Conservation (phyloP, 2,329 filamentous ascomycete species). For the Arthrobotrys conoides region DNA sequence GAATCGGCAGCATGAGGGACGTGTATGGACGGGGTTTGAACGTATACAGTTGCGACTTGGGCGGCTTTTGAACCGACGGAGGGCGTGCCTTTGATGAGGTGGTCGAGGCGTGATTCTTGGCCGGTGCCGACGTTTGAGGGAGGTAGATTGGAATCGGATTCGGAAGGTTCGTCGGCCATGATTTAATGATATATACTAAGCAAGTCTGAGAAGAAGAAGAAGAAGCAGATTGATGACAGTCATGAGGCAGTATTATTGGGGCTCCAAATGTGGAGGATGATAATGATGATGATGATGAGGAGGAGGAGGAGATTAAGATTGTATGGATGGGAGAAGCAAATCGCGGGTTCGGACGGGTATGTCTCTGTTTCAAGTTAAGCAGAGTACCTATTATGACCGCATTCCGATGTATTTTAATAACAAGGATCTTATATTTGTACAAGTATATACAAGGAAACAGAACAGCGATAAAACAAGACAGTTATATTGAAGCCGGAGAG, state of each 20-base stretch:
- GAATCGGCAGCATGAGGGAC: slow-evolving; percentile 65
- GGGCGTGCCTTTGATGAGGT: slow-evolving; percentile 91
- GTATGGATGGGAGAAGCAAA: not conserved
- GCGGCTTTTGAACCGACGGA: slow-evolving; percentile 72
- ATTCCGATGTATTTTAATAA: too few relatives aligned
- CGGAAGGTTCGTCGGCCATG: slow-evolving; percentile 9
- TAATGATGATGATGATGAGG: not conserved
- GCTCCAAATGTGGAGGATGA: not conserved
- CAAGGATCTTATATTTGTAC: too few relatives aligned
- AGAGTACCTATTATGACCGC: not conserved
- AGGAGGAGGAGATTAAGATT: not conserved
- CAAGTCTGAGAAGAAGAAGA: not conserved
- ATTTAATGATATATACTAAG: not conserved
- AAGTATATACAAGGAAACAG: too few relatives aligned
- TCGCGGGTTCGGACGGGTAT: slow-evolving; percentile 10
- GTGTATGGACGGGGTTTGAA: slow-evolving; percentile 65
- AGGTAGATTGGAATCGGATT: slow-evolving; percentile 30
- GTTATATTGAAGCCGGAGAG: too few relatives aligned
- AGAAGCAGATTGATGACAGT: slow-evolving; percentile 9
- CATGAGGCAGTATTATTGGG: slow-evolving; percentile 10
- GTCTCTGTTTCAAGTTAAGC: not conserved
- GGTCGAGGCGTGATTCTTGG: slow-evolving; percentile 77
- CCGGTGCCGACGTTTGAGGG: slow-evolving; percentile 70
- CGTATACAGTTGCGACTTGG: slow-evolving; percentile 69
- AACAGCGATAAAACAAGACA: too few relatives aligned